Base-by-base conservation (phyloP, 768 basidiomycete genomes). In the Porphyrellus cyaneotinctus region DNA sequence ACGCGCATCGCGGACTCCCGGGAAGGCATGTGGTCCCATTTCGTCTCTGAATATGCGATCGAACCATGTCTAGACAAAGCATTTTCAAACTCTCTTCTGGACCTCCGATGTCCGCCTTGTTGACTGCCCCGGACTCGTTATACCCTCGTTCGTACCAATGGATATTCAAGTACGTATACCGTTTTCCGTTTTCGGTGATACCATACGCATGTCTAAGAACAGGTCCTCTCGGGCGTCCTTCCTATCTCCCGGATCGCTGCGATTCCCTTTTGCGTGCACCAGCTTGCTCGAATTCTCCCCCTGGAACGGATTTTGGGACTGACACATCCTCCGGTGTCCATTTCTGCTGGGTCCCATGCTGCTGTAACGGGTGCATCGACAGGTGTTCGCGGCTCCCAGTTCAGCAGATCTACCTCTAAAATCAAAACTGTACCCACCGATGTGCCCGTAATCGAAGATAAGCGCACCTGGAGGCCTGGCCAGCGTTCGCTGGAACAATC, bases 61-160 rank as follows among this genome's bases (percentile, higher is more conserved):
- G 7, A 47, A 38, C 14, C 9, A 45, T 43, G 12, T 26, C 4
- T 57, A 88, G 91, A 97, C 93, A 4, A 97, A 95, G 70, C 93
- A 97, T 66, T 92, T 93, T 64, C 92, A 97, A 67, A 97, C 95
- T 0, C 78, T 95, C 38, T 95, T 87, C 68, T 91, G 87, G 86
- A 92, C 90, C 23, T 70, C 78, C 2, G 84, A 91, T 55, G 80
- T 98, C 55, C 87, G 92, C 42, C 78, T 98, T 10, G 91, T 93
- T 33, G 95, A 98, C 69, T 98, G 95, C 62, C 95, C 95, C 0
- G 95, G 95, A 11, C 80, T 98, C 15, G 91, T 97, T 3, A 85
- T 95, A 76, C 95, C 95, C 10, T 87, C 84, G 54, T 78, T 78
- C 60, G 80, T 87, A 6, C 88, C 85, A 10, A 83, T 91, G 83